Percentiles rank a stretch among this genome's conserved stretches.
phyloP scores from a whole-genome alignment of 2,329 filamentous ascomycete genomes.

The Colletotrichum higginsianum region DNA sequence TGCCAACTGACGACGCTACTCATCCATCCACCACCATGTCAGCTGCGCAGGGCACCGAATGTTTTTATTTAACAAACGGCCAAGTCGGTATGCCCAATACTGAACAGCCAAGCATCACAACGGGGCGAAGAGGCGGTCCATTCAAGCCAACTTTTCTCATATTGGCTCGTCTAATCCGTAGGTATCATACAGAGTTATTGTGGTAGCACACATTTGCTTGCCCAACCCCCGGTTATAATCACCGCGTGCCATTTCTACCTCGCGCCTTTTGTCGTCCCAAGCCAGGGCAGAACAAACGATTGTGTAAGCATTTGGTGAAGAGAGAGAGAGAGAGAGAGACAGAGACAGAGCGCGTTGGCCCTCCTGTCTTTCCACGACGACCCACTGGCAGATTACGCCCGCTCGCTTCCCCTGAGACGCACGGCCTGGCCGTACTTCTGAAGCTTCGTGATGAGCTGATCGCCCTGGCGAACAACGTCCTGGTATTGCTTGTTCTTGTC shows the following conservation, averaged over 20 bases:
- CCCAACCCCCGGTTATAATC: conserved; percentile 29
- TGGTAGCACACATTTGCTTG: conserved; percentile 45
- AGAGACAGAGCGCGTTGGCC: not conserved
- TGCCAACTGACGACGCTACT: not conserved
- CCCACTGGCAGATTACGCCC: conserved; percentile 70
- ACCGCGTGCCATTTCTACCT: conserved; percentile 28
- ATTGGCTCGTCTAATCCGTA: conserved; percentile 49
- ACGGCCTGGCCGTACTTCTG: conserved; percentile 99
- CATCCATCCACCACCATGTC: not conserved
- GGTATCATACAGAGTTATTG: conserved; percentile 51
- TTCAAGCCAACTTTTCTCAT: conserved; percentile 38
- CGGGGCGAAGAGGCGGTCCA: too few relatives aligned
- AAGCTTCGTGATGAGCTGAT: conserved; percentile 97
- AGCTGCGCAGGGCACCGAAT: not conserved
- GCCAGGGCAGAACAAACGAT: not conserved
- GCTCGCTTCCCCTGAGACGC: conserved; percentile 92
- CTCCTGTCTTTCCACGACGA: not conserved
- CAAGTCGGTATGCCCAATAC: not conserved
- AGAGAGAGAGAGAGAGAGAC: not conserved
- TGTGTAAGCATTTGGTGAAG: conserved; percentile 9
- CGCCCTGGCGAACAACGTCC: conserved; percentile 96
- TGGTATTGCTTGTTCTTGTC: conserved; percentile 99
- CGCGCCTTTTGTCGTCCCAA: conserved; percentile 15
- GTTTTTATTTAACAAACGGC: not conserved
- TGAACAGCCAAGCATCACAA: too few relatives aligned